A percentile compares a stretch with the other conserved stretches of the same genome.
Evolutionary conservation across 2,329 filamentous ascomycete species (phyloP).

Genomic region (Xylaria digitata): DNA sequence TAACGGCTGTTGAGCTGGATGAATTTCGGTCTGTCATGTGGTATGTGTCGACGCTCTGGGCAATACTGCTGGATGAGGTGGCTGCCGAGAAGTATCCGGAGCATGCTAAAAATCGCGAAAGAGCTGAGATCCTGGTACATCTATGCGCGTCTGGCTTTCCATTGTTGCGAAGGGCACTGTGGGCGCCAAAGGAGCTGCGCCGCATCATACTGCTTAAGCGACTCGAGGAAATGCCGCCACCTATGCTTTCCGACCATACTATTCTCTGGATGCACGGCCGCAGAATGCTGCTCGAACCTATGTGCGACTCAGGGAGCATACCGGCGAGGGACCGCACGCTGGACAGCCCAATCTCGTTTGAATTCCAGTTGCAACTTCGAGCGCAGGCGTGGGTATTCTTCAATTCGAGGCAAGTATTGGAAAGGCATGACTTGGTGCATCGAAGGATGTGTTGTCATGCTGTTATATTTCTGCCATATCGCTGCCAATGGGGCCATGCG

Average conservation of each 20-base stretch:
- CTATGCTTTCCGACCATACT: too few species aligned
- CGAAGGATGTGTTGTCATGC: background rate
- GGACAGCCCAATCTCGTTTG: background rate
- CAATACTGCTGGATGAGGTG: background rate
- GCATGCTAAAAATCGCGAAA: background rate
- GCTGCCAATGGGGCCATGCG: background rate
- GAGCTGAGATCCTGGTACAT: background rate
- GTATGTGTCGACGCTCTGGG: constrained; percentile 3
- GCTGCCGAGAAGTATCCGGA: background rate
- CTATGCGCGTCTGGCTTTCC: background rate
- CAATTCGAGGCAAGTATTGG: background rate
- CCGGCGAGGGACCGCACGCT: background rate
- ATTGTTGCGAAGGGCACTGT: background rate
- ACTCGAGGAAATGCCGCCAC: background rate
- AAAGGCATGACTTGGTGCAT: background rate
- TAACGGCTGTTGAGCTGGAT: background rate
- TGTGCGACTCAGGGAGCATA: too few species aligned
- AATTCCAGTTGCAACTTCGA: background rate
- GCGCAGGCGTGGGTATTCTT: background rate
- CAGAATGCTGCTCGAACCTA: too few species aligned
- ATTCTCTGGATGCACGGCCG: too few species aligned
- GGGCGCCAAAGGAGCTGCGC: background rate
- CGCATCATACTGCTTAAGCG: background rate
- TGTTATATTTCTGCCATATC: background rate
- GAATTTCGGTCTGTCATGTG: background rate